phyloP scores from a whole-genome alignment of 208 protist genomes.

The Leishmania gerbilli region DNA sequence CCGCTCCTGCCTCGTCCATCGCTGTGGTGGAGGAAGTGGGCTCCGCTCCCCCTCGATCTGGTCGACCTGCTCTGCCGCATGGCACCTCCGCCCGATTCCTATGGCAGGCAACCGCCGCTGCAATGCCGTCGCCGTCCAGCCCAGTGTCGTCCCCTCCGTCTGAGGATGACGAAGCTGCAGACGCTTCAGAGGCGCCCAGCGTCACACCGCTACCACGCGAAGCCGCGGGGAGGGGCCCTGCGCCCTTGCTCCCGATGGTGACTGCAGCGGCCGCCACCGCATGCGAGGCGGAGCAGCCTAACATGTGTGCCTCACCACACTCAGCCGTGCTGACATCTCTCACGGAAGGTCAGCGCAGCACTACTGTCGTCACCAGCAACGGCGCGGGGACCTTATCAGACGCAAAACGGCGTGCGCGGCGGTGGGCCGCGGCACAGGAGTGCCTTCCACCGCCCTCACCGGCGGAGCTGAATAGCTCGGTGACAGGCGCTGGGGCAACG shows the following conservation, averaged over 20 bases:
- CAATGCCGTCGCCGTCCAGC: conserved; percentile 32
- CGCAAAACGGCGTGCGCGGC: neutral
- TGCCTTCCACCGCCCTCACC: conserved; percentile 26
- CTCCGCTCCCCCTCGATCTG: neutral
- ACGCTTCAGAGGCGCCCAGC: neutral
- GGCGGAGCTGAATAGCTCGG: conserved; percentile 15
- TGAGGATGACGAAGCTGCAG: conserved; percentile 6
- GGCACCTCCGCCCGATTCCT: conserved; percentile 14
- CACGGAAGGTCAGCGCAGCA: conserved; percentile 1
- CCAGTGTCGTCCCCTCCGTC: conserved; percentile 14
- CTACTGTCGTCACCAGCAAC: neutral
- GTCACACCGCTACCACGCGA: neutral
- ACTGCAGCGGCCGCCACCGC: neutral
- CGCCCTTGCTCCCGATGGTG: neutral
- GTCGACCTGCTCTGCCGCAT: neutral
- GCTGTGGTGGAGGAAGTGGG: neutral
- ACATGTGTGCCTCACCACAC: neutral
- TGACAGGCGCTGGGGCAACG: neutral
- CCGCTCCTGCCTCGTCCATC: neutral
- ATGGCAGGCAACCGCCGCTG: conserved; percentile 24
- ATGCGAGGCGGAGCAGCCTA: neutral
- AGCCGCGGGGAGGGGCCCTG: neutral
- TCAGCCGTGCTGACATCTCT: neutral
- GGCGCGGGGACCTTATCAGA: neutral
- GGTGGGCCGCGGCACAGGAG: conserved; percentile 4